Base-by-base conservation (phyloP, 306 rosid species). In the Pterocarpus macrocarpus region DNA sequence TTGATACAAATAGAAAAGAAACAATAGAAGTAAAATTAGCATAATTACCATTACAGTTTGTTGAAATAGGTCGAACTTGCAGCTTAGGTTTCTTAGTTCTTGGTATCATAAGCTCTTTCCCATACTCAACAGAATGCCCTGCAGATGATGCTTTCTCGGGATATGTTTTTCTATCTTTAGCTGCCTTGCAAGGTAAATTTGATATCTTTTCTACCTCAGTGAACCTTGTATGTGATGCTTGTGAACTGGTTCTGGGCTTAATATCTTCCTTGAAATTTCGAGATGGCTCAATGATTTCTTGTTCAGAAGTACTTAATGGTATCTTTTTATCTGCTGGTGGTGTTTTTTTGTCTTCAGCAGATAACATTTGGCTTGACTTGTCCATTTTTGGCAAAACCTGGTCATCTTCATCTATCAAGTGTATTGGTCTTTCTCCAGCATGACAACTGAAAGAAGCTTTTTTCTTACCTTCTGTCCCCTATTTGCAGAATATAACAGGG, bases 21-120 rank as follows among this genome's bases (percentile, higher is more conserved):
- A 47, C 5, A 47, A 45, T 2, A 43, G 0, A 5, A 47, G 13
- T 10, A 47, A 4, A 22, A 47, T 11, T 45, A 49, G 34, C 2
- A 84, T 14, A 65, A 9, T 17, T 81, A 88, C 94, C 91, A 65
- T 64, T 69, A 57, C 14, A 68, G 39, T 67, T 75, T 56, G 30
- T 13, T 50, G 77, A 62, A 39, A 44, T 15, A 13, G 68, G 80
- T 33, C 28, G 80, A 30, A 28, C 28, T 55, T 66, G 47, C 55
- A 50, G 38, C 52, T 75, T 64, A 44, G 32, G 39, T n/a, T 82
- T 64, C 78, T 80, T 65, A 1, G 61, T 30, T 35, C 75, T 84
- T 69, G 81, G 77, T 73, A 61, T 83, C 55, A 28, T 16, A 33
- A 33, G 28, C 56, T 44, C 68, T 16, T 64, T 74, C 69, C 63